These are phyloP conservation scores for Arctium lappa DNA, from an alignment of 129 eudicot species.

Conservation along the genomic window DNA sequence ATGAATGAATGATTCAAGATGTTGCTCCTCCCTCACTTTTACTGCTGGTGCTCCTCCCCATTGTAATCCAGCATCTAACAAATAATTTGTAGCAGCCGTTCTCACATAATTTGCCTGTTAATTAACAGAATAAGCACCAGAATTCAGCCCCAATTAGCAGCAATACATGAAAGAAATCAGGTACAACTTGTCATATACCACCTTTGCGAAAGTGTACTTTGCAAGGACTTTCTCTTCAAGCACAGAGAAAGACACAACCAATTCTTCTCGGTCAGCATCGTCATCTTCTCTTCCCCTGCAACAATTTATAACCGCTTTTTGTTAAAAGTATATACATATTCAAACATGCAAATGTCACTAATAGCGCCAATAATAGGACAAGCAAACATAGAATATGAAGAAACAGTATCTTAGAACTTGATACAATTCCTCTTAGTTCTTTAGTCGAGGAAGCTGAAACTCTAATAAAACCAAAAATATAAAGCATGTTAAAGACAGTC, in stretches of 20 bases:
- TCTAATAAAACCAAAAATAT: not conserved
- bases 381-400: not conserved
- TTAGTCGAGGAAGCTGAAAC: not conserved
- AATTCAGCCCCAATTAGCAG: not conserved
- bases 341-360: not conserved
- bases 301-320: not conserved
- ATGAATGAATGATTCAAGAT: not conserved
- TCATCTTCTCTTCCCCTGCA: constrained; percentile 66
- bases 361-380: not conserved
- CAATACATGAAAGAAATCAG: not conserved
- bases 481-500: not conserved
- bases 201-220: constrained; percentile 84
- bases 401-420: not conserved
- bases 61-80: constrained; percentile 87
- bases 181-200: constrained; percentile 38
- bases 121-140: not conserved
- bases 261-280: constrained; percentile 61
- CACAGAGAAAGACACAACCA: constrained; percentile 54
- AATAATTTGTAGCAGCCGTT: constrained; percentile 65
- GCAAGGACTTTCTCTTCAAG: constrained; percentile 89
- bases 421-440: not conserved
- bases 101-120: constrained; percentile 69
- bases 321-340: not conserved
- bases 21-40: constrained; percentile 43
- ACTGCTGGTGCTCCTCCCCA: constrained; percentile 96